phyloP scores from a whole-genome alignment of 768 basidiomycete genomes.

The Russula abietina region DNA sequence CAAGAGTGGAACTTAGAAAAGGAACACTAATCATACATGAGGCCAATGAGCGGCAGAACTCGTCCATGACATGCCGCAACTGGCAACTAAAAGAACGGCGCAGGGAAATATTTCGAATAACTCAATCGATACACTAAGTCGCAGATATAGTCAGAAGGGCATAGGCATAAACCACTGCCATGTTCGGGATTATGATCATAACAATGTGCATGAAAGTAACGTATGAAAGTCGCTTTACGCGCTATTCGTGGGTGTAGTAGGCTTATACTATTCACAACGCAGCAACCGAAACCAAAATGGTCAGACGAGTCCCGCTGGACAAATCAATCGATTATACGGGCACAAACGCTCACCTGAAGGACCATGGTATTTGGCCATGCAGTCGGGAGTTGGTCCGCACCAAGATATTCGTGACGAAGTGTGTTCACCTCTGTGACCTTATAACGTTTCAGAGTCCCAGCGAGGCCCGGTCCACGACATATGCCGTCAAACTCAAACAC shows the following conservation, averaged over 20 bases:
- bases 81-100: not conserved
- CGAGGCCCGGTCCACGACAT: conserved; percentile 60
- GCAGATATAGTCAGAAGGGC: not conserved
- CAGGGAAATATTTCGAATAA: not conserved
- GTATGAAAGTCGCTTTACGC: not conserved
- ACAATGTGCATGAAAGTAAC: no score
- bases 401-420: conserved; percentile 52
- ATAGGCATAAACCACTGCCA: not conserved
- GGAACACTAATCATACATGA: not conserved
- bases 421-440: conserved; percentile 40
- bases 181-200: not conserved
- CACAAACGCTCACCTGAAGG: conserved; percentile 45
- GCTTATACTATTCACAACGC: conserved; percentile 8
- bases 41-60: not conserved
- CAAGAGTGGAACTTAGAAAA: not conserved
- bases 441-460: conserved; percentile 59
- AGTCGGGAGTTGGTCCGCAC: conserved; percentile 40
- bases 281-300: no score
- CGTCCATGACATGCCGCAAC: not conserved
- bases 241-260: not conserved
- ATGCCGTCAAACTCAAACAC: conserved; percentile 54
- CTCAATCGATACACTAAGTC: not conserved
- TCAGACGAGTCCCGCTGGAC: not conserved
- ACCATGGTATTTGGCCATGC: conserved; percentile 69
- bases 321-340: no score